Evolutionary conservation across 805 yeast species (phyloP).

Genomic region (Wickerhamomyces chaumierensis): DNA sequence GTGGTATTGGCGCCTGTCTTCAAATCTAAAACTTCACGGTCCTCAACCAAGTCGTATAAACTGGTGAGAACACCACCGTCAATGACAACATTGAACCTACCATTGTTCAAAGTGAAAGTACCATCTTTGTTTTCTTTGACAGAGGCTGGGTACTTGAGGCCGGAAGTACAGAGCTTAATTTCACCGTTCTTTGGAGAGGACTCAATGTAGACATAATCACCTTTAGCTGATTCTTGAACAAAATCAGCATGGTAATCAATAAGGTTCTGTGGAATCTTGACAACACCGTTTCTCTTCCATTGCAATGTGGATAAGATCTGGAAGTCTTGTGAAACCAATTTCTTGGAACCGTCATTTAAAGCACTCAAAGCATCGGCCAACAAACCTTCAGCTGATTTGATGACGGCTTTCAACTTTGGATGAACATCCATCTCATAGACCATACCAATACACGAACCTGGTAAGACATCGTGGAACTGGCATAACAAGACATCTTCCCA

Average conservation of each 20-base stretch:
- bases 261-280: conserved; percentile 22
- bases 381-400: conserved; percentile 41
- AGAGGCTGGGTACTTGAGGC: conserved; percentile 36
- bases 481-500: conserved; percentile 89
- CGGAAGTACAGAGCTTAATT: conserved; percentile 6
- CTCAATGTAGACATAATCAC: conserved; percentile 14
- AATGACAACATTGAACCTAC: conserved; percentile 45
- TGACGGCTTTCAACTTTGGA: conserved; percentile 56
- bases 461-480: conserved; percentile 96
- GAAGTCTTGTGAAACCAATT: conserved; percentile 3
- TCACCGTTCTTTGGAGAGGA: conserved; percentile 1
- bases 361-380: conserved; percentile 27
- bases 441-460: conserved; percentile 92
- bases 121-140: conserved; percentile 30
- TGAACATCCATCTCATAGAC: conserved; percentile 83
- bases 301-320: conserved; percentile 43
- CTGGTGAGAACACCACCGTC: conserved; percentile 52
- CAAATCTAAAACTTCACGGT: conserved; percentile 58
- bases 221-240: conserved; percentile 10
- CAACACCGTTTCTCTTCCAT: conserved; percentile 42
- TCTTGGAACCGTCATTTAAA: conserved; percentile 2
- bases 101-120: conserved; percentile 45
- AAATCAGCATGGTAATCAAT: background rate
- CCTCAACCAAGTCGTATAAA: conserved; percentile 44
- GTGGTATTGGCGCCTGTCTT: conserved; percentile 28